Base-by-base conservation (phyloP, 108 stramenopile genomes). In the Mediolabrus comicus region DNA sequence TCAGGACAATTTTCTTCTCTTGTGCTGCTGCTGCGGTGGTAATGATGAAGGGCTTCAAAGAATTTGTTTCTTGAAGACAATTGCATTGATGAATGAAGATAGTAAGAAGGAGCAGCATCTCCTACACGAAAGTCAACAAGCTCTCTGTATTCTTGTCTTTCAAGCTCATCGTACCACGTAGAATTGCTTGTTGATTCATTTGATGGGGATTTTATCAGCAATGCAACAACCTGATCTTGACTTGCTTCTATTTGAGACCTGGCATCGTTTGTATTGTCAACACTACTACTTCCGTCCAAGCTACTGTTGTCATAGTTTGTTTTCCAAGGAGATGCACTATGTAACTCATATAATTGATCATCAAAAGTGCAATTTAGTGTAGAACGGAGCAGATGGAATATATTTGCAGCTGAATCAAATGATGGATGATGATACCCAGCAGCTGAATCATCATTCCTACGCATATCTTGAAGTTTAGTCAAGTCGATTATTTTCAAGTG, bases 91-190 rank as follows among this genome's bases (percentile, higher is more conserved):
- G 78, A 79, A 68, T 79, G 43, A 17, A 79, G 52, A 62, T 57
- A 69, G 46, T 79, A 79, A 28, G 73, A 69, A 14, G 78, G 78
- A 10, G 73, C 68, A 31, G 78, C 78, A 75, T 79, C 78, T 33
- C 78, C 68, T 3, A 65, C 66, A 8, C 78, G 78, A 53, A 79
- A 79, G 6, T 79, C 53, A 1, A 74, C 13, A 6, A 79, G 61
- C 11, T 79, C 73, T 27, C 56, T 28, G 41, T 74, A 22, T 53
- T 79, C 78, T 59, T 38, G 25, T 27, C 51, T 17, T 59, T 79
- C 78, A 19, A 79, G 14, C n/a, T 70, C 62, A 39, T 70, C 62
- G 56, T 55, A 8, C 22, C 8, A 24, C 4, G 41, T 17, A 22
- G 46, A 22, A 8, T 49, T 24, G 22, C 19, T 24, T 8, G 0